phyloP scores from a whole-genome alignment of 2,329 filamentous ascomycete genomes.

The Scortechinia acanthostroma region DNA sequence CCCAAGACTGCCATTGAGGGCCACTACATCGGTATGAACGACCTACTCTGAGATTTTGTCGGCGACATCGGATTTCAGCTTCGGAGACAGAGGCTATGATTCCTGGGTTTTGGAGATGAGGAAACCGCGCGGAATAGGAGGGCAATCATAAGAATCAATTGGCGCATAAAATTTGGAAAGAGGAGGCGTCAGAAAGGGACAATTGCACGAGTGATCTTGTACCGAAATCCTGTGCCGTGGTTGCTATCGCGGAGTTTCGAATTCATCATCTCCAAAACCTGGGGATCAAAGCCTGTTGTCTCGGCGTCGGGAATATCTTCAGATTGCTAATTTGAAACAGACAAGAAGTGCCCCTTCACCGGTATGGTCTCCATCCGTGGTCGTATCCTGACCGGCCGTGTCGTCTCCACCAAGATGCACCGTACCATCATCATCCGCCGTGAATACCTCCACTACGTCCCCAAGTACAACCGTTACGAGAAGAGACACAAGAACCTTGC shows the following conservation, averaged over 20 bases:
- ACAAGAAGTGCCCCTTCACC: conserved; percentile 99
- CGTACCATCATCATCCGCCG: conserved; percentile 97
- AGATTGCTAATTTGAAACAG: conserved; percentile 36
- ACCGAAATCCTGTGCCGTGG: background rate
- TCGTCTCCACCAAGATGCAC: conserved; percentile 99
- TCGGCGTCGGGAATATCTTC: background rate
- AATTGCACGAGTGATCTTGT: background rate
- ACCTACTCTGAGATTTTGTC: background rate
- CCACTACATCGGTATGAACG: conserved; percentile 89
- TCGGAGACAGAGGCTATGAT: background rate
- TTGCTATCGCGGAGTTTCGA: background rate
- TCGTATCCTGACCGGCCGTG: conserved; percentile 98
- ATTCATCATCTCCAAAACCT: conserved; percentile 2
- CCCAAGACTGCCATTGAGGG: conserved; percentile 98
- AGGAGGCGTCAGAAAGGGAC: background rate
- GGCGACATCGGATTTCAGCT: conserved; percentile 7
- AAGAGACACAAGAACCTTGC: conserved; percentile 99
- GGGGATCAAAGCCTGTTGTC: background rate
- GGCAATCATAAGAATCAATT: conserved; percentile 6
- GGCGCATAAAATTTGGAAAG: no score
- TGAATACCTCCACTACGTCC: conserved; percentile 98
- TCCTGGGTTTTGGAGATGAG: conserved; percentile 2
- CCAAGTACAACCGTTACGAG: conserved; percentile 99
- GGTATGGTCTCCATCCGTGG: conserved; percentile 98
- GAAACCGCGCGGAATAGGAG: conserved; percentile 1